Percentiles rank a stretch among this genome's conserved stretches.
These are phyloP conservation scores for Lichina pygmaea DNA, from an alignment of 495 filamentous ascomycete species.

Conservation along the genomic window DNA sequence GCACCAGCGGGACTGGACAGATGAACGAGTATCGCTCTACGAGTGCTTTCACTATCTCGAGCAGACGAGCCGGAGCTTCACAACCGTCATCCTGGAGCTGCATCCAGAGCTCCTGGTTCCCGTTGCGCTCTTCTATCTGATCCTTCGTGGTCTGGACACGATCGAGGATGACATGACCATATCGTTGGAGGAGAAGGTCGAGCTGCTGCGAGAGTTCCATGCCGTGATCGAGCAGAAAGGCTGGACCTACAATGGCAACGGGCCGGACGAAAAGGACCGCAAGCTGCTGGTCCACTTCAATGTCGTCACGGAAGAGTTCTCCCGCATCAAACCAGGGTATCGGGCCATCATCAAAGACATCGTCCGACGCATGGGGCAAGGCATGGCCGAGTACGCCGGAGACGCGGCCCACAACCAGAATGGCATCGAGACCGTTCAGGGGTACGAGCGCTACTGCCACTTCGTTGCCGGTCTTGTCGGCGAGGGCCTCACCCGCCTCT, in stretches of 20 bases:
- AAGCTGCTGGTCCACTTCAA: conserved; percentile 81
- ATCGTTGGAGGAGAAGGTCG: conserved; percentile 52
- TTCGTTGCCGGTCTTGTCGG: conserved; percentile 95
- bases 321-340: conserved; percentile 69
- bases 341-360: conserved; percentile 79
- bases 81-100: conserved; percentile 79
- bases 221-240: conserved; percentile 51
- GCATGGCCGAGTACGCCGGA: conserved; percentile 84
- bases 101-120: conserved; percentile 82
- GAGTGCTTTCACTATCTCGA: conserved; percentile 71
- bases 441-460: conserved; percentile 90
- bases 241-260: conserved; percentile 70
- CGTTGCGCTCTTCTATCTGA: conserved; percentile 79
- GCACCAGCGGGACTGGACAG: conserved; percentile 48
- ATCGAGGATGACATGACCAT: conserved; percentile 98
- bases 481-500: conserved; percentile 73
- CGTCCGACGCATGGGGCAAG: conserved; percentile 82
- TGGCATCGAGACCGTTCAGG: conserved; percentile 56
- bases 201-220: conserved; percentile 59
- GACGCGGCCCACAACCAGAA: conserved; percentile 54
- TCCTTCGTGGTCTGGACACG: conserved; percentile 74
- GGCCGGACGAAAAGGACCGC: conserved; percentile 81
- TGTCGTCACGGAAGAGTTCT: conserved; percentile 61
- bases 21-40: conserved; percentile 46
- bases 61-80: conserved; percentile 77